Conservation (phyloP, 1,284 basidiomycete species). For the Ustilago hordei region DNA sequence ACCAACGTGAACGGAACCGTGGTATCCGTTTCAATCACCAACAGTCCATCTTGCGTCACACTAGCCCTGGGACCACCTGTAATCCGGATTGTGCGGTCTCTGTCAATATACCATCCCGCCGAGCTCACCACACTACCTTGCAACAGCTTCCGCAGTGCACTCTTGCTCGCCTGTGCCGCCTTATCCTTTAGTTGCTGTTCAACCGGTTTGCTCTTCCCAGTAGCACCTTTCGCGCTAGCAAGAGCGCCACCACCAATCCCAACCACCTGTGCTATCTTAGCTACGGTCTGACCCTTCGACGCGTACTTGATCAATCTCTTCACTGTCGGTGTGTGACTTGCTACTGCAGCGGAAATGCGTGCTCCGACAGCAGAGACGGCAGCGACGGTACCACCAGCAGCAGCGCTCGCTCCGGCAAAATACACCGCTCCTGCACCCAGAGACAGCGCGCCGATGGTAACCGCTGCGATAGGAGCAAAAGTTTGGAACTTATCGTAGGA, state of each 20-base stretch:
- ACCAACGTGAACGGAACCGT: conserved; percentile 43
- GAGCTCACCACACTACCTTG: conserved; percentile 60
- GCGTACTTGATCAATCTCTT: conserved; percentile 57
- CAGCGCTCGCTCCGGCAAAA: conserved; percentile 48
- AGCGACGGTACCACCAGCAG: conserved; percentile 52
- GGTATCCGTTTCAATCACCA: conserved; percentile 61
- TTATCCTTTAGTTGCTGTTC: conserved; percentile 44
- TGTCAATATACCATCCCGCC: conserved; percentile 60
- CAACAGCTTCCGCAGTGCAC: conserved; percentile 50
- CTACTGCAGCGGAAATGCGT: conserved; percentile 43
- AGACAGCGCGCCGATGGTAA: conserved; percentile 49
- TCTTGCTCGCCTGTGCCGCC: conserved; percentile 46
- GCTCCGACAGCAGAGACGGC: conserved; percentile 51
- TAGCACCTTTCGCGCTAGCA: conserved; percentile 28
- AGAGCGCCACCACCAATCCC: conserved; percentile 60
- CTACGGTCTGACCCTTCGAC: conserved; percentile 51
- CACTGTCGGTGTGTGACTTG: conserved; percentile 51
- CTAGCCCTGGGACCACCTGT: conserved; percentile 56
- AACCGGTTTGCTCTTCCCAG: conserved; percentile 44
- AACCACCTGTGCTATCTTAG: conserved; percentile 57
- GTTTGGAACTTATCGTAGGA: conserved; percentile 58
- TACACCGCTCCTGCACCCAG: conserved; percentile 62
- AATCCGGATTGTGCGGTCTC: conserved; percentile 57
- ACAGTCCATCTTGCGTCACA: conserved; percentile 44
- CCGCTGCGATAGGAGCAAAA: conserved; percentile 56